Percentiles rank a stretch among this genome's conserved stretches.
phyloP scores from a whole-genome alignment of 441 rosid species.

The Bocquillonia castaneifolia region DNA sequence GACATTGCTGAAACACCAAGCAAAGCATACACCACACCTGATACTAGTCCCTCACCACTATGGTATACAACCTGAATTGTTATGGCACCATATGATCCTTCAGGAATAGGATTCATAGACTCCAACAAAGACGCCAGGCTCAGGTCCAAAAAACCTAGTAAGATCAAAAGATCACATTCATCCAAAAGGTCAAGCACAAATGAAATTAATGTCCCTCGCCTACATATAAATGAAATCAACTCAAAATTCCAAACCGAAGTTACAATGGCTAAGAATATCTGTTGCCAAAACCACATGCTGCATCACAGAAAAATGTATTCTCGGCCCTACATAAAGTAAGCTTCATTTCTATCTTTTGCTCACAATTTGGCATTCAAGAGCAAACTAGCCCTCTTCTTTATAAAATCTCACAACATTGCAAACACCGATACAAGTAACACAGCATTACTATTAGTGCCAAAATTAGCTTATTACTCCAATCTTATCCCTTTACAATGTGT shows the following conservation, averaged over 20 bases:
- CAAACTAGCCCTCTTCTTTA: neutral
- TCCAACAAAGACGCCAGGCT: constrained; percentile 58
- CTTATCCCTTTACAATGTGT: neutral
- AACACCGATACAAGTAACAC: neutral
- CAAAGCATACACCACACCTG: constrained; percentile 84
- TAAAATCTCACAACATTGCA: neutral
- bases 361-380: neutral
- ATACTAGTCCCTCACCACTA: constrained; percentile 90
- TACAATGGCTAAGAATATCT: neutral
- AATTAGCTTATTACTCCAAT: neutral
- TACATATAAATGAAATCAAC: constrained; percentile 10
- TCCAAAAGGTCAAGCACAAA: neutral
- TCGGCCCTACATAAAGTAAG: neutral
- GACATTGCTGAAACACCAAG: constrained; percentile 99
- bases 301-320: neutral
- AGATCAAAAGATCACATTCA: constrained; percentile 21
- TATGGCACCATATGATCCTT: constrained; percentile 66
- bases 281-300: neutral
- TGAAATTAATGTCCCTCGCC: constrained; percentile 11
- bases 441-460: neutral
- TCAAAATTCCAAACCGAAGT: constrained; percentile 5
- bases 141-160: constrained; percentile 78
- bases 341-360: neutral
- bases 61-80: constrained; percentile 71
- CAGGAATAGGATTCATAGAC: constrained; percentile 46